Evolutionary conservation across 306 rosid genomes (phyloP).

Genomic region (Ormosia semicastrata): DNA sequence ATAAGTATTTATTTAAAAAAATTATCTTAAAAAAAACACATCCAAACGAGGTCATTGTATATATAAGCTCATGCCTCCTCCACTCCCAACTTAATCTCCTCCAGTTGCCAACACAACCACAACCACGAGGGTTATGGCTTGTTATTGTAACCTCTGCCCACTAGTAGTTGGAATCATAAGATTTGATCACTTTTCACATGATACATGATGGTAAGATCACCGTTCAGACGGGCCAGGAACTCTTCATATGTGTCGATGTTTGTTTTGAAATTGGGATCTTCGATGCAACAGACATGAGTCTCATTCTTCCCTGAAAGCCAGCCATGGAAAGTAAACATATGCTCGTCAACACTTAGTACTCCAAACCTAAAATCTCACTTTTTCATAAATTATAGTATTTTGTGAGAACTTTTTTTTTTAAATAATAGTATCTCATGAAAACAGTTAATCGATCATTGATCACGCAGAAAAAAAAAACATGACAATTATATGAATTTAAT

Average conservation of each 20-base stretch:
- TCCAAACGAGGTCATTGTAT: constrained; percentile 51
- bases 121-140: constrained; percentile 78
- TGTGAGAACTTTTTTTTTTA: too few species aligned
- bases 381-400: background rate
- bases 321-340: background rate
- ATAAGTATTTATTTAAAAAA: too few species aligned
- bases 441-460: too few species aligned
- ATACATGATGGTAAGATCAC: constrained; percentile 81
- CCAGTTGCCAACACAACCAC: constrained; percentile 94
- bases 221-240: constrained; percentile 63
- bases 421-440: too few species aligned
- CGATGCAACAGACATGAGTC: constrained; percentile 70
- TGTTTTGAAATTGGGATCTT: constrained; percentile 45
- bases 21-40: too few species aligned
- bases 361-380: background rate
- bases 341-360: background rate
- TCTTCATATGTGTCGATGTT: constrained; percentile 42
- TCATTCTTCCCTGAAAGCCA: constrained; percentile 54
- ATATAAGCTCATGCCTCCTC: constrained; percentile 67
- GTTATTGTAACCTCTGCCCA: constrained; percentile 72
- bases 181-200: constrained; percentile 48
- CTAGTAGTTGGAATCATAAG: constrained; percentile 63
- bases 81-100: constrained; percentile 79
- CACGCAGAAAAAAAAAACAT: too few species aligned
- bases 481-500: too few species aligned